A percentile compares a stretch with the other conserved stretches of the same genome.
Conservation (phyloP, 2,329 filamentous ascomycete genomes). For the Gaeumannomyces sp. region DNA sequence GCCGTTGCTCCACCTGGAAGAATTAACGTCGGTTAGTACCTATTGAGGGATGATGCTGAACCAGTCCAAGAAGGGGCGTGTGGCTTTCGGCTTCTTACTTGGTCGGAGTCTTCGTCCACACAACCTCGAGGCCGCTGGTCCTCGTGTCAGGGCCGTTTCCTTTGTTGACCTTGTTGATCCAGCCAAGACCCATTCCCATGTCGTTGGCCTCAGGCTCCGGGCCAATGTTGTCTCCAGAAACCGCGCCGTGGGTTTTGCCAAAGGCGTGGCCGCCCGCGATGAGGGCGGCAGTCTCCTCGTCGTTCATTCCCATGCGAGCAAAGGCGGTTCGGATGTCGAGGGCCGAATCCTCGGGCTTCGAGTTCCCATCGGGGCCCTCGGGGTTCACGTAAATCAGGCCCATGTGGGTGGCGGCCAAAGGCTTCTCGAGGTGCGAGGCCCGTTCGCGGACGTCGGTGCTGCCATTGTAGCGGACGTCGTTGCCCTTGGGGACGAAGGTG, state of each 20-base stretch:
- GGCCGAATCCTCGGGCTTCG: conserved; percentile 59
- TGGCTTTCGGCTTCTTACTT: conserved; percentile 35
- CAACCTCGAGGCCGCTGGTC: conserved; percentile 68
- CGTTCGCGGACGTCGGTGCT: conserved; percentile 46
- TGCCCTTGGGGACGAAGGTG: conserved; percentile 54
- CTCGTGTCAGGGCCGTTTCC: conserved; percentile 63
- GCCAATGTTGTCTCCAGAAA: conserved; percentile 40
- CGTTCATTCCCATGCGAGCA: conserved; percentile 70
- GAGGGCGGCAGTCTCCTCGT: conserved; percentile 68
- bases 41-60: no score
- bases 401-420: conserved; percentile 60
- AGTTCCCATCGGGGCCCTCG: conserved; percentile 62
- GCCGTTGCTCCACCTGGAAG: conserved; percentile 61
- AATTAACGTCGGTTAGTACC: no score
- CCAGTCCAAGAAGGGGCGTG: no score
- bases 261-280: conserved; percentile 70
- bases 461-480: conserved; percentile 58
- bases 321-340: conserved; percentile 67
- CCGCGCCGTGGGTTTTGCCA: conserved; percentile 68
- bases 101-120: conserved; percentile 66
- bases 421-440: conserved; percentile 50
- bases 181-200: conserved; percentile 60
- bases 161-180: conserved; percentile 54
- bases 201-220: conserved; percentile 55
- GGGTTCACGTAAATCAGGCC: conserved; percentile 75